Conservation (phyloP, 805 yeast genomes). For the Groenewaldozyma tartarivorans region DNA sequence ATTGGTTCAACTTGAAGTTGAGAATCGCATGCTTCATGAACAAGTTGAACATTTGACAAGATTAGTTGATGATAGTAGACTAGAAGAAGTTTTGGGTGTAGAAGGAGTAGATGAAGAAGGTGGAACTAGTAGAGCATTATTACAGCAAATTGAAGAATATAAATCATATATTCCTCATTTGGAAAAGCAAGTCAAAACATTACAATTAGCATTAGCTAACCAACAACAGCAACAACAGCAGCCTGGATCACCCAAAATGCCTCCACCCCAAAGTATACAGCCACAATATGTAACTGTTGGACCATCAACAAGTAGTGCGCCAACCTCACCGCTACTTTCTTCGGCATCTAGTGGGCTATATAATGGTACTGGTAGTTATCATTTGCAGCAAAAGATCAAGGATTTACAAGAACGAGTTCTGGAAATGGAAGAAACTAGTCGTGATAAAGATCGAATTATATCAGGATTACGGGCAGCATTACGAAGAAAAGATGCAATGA, state of each 20-base stretch:
- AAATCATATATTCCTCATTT: conserved; percentile 50
- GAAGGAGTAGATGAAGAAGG: conserved; percentile 17
- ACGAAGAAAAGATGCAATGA: neutral
- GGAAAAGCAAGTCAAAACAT: conserved; percentile 35
- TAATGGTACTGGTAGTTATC: conserved; percentile 2
- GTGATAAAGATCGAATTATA: conserved; percentile 65
- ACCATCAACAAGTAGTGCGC: neutral
- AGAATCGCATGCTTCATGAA: conserved; percentile 54
- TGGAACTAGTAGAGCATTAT: neutral
- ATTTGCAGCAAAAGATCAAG: conserved; percentile 29
- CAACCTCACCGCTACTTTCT: neutral
- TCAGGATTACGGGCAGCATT: neutral
- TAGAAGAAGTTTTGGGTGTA: conserved; percentile 45
- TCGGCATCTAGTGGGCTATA: neutral
- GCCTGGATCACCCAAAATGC: conserved; percentile 6
- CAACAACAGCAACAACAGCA: conserved; percentile 2
- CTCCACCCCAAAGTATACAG: conserved; percentile 12
- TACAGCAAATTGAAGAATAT: conserved; percentile 27
- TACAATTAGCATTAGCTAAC: conserved; percentile 25
- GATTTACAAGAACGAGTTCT: conserved; percentile 62
- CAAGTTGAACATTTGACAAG: conserved; percentile 61
- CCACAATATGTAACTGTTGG: too few relatives aligned
- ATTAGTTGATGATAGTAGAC: conserved; percentile 36
- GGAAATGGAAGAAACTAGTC: conserved; percentile 51
- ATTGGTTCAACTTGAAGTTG: conserved; percentile 37